These are phyloP conservation scores for Murraya koenigii DNA, from an alignment of 345 rosid genomes.

Conservation along the genomic window DNA sequence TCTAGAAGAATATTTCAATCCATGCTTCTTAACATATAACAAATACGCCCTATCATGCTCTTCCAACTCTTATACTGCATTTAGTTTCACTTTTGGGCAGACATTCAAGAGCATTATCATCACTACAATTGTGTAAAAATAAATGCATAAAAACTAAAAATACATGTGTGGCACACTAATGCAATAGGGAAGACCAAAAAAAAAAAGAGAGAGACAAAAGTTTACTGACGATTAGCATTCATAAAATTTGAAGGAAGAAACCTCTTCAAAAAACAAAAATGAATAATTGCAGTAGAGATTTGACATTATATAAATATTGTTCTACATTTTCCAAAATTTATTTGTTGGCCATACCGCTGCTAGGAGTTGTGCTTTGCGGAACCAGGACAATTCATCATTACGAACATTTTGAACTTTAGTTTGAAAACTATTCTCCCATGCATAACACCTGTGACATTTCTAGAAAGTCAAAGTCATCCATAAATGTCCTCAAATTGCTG, in stretches of 20 bases:
- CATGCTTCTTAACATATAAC: not conserved
- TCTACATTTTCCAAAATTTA: slow-evolving; percentile 6
- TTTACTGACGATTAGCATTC: not conserved
- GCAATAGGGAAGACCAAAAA: not conserved
- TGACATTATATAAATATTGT: not conserved
- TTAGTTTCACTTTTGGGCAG: not conserved
- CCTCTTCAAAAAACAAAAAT: not conserved
- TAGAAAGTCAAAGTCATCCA: slow-evolving; percentile 4
- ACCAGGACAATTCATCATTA: slow-evolving; percentile 92
- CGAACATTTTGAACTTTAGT: slow-evolving; percentile 78
- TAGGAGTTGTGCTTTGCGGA: slow-evolving; percentile 80
- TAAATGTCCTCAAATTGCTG: not conserved
- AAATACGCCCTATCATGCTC: not conserved
- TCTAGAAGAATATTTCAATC: not conserved
- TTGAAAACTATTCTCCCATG: slow-evolving; percentile 97
- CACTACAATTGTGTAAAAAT: not conserved
- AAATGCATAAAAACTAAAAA: not conserved
- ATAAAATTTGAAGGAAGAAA: not conserved
- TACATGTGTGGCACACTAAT: not conserved
- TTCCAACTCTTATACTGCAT: not conserved
- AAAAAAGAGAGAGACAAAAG: too few species aligned
- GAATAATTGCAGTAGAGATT: not conserved
- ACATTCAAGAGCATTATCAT: not conserved
- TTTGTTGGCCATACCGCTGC: slow-evolving; percentile 70
- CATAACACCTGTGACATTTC: slow-evolving; percentile 75